These are phyloP conservation scores for Podosphaera xanthii DNA, from an alignment of 2,329 filamentous ascomycete species.

Conservation along the genomic window DNA sequence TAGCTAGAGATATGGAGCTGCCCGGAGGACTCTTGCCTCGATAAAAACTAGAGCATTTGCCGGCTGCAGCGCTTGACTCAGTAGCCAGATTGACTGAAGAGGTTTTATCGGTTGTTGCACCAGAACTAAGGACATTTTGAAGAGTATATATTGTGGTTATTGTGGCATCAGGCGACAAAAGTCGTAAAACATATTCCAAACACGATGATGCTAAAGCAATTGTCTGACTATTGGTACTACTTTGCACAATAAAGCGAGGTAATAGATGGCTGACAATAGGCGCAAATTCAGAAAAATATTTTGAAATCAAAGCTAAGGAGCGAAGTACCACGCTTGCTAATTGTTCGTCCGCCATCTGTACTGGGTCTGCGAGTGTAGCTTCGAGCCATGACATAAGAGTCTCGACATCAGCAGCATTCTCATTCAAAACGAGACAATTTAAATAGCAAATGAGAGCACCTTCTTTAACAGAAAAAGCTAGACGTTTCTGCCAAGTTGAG, in stretches of 20 bases:
- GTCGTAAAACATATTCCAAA: conserved; percentile 57
- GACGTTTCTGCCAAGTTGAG: conserved; percentile 63
- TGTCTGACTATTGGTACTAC: conserved; percentile 43
- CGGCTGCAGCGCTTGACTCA: conserved; percentile 28
- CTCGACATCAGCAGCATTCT: conserved; percentile 60
- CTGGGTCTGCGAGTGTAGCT: conserved; percentile 51
- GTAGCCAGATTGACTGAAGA: conserved; percentile 20
- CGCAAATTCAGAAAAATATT: conserved; percentile 48
- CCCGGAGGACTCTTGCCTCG: conserved; percentile 36
- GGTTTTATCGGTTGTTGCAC: conserved; percentile 26
- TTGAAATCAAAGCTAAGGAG: conserved; percentile 61
- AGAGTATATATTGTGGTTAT: conserved; percentile 91
- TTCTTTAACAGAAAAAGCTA: conserved; percentile 71
- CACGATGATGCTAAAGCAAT: conserved; percentile 64
- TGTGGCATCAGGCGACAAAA: conserved; percentile 73
- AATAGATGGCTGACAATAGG: conserved; percentile 57
- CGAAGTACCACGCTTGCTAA: conserved; percentile 61
- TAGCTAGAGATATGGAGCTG: conserved; percentile 58
- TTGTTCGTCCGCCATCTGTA: conserved; percentile 60
- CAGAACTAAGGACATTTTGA: conserved; percentile 80
- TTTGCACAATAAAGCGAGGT: conserved; percentile 72
- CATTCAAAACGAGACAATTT: conserved; percentile 64
- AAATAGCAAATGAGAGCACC: conserved; percentile 63
- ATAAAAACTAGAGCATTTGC: conserved; percentile 25
- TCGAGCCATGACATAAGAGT: conserved; percentile 69